A percentile compares a stretch with the other conserved stretches of the same genome.
These are phyloP conservation scores for Aspergillus olivimuriae DNA, from an alignment of 495 filamentous ascomycete species.

Conservation along the genomic window DNA sequence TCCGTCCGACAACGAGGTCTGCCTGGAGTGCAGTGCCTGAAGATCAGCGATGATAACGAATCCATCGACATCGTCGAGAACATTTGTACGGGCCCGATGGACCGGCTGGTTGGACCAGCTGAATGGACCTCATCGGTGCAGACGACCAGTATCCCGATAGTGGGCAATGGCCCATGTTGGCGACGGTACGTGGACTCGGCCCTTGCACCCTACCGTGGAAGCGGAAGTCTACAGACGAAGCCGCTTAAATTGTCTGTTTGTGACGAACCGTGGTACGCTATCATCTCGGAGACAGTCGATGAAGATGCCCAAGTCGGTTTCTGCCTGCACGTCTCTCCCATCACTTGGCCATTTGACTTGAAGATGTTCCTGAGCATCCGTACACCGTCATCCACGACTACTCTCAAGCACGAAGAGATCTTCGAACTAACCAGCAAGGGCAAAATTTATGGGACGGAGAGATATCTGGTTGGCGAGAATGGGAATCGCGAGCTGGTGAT, in stretches of 20 bases:
- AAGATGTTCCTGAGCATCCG: slow-evolving; percentile 25
- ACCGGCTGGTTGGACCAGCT: slow-evolving; percentile 24
- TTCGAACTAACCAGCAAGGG: slow-evolving; percentile 48
- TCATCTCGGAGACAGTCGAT: slow-evolving; percentile 50
- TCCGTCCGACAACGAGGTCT: slow-evolving; percentile 50
- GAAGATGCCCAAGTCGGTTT: slow-evolving; percentile 47
- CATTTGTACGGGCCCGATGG: slow-evolving; percentile 37
- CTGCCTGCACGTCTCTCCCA: slow-evolving; percentile 40
- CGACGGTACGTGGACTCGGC: slow-evolving; percentile 40
- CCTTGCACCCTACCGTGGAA: slow-evolving; percentile 33
- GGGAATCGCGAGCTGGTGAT: slow-evolving; percentile 45
- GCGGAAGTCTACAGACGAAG: slow-evolving; percentile 22
- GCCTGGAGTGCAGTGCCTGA: slow-evolving; percentile 47
- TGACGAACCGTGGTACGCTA: slow-evolving; percentile 30
- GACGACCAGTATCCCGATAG: slow-evolving; percentile 50
- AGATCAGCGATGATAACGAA: slow-evolving; percentile 41
- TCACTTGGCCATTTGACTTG: slow-evolving; percentile 19
- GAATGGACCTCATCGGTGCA: slow-evolving; percentile 36
- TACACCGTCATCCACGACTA: slow-evolving; percentile 30
- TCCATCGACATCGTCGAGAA: slow-evolving; percentile 45
- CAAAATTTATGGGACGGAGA: slow-evolving; percentile 55
- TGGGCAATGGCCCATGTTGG: slow-evolving; percentile 47
- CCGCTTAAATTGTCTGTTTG: slow-evolving; percentile 16
- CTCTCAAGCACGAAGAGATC: slow-evolving; percentile 40
- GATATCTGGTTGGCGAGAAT: slow-evolving; percentile 59